These are phyloP conservation scores for Gillenia trifoliata DNA, from an alignment of 306 rosid genomes.

Conservation along the genomic window DNA sequence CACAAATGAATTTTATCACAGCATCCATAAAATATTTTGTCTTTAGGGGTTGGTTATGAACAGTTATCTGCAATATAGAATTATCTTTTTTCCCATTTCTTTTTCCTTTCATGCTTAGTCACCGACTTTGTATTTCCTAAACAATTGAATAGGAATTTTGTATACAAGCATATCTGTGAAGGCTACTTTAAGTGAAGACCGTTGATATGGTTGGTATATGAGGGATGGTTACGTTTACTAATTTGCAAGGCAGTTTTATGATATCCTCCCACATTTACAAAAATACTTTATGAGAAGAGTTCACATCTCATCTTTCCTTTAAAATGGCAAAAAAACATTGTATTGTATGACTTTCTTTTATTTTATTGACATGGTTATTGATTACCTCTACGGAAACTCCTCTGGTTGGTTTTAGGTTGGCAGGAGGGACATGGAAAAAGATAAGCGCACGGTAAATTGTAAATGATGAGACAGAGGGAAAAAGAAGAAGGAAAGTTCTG, in stretches of 20 bases:
- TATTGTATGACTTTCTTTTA: neutral
- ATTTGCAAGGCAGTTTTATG: neutral
- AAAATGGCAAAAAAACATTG: constrained; percentile 5
- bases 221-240: neutral
- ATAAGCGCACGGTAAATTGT: too few species aligned
- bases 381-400: constrained; percentile 14
- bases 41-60: neutral
- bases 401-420: constrained; percentile 62
- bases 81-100: neutral
- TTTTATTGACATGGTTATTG: constrained; percentile 9
- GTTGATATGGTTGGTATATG: neutral
- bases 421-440: too few species aligned
- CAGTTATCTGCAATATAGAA: neutral
- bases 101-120: neutral
- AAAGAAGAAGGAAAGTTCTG: too few species aligned
- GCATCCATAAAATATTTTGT: too few species aligned
- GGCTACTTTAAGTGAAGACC: neutral
- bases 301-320: neutral
- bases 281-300: neutral
- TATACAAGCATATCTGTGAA: neutral
- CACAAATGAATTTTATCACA: too few species aligned
- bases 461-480: too few species aligned
- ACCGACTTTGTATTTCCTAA: neutral
- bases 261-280: neutral
- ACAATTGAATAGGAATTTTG: too few species aligned